phyloP scores from a whole-genome alignment of 768 basidiomycete species.

The Panellus pusillus region DNA sequence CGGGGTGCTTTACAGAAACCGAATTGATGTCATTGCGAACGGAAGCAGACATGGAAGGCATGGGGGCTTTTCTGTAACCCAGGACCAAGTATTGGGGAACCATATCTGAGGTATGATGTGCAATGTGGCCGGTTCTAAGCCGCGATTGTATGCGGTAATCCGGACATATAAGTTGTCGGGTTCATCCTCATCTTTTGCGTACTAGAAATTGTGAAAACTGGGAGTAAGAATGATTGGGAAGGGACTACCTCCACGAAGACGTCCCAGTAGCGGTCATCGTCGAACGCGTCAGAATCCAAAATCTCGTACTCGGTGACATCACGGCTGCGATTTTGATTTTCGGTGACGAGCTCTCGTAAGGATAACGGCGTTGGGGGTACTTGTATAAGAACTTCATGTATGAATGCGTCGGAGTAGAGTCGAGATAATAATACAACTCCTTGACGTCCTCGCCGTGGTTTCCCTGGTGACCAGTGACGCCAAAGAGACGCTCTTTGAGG shows the following conservation, averaged over 20 bases:
- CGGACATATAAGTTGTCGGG: constrained; percentile 88
- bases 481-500: constrained; percentile 95
- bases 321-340: constrained; percentile 79
- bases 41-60: constrained; percentile 61
- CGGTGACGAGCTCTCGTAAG: constrained; percentile 92
- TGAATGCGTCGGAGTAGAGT: constrained; percentile 97
- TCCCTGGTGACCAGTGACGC: constrained; percentile 94
- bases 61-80: constrained; percentile 71
- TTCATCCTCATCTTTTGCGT: constrained; percentile 95
- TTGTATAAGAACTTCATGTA: constrained; percentile 99
- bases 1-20: constrained; percentile 72
- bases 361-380: constrained; percentile 89
- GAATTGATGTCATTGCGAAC: constrained; percentile 53
- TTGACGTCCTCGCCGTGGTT: constrained; percentile 99
- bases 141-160: constrained; percentile 95
- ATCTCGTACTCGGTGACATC: constrained; percentile 93
- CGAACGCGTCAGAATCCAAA: constrained; percentile 87
- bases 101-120: constrained; percentile 95
- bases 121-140: constrained; percentile 90
- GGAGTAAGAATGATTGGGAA: background rate
- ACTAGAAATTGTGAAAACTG: constrained; percentile 46
- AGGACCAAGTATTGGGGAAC: constrained; percentile 99
- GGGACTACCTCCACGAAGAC: constrained; percentile 88
- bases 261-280: constrained; percentile 97
- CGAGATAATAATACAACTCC: constrained; percentile 97